phyloP scores from a whole-genome alignment of 2,329 filamentous ascomycete genomes.

The Didymella sp. region DNA sequence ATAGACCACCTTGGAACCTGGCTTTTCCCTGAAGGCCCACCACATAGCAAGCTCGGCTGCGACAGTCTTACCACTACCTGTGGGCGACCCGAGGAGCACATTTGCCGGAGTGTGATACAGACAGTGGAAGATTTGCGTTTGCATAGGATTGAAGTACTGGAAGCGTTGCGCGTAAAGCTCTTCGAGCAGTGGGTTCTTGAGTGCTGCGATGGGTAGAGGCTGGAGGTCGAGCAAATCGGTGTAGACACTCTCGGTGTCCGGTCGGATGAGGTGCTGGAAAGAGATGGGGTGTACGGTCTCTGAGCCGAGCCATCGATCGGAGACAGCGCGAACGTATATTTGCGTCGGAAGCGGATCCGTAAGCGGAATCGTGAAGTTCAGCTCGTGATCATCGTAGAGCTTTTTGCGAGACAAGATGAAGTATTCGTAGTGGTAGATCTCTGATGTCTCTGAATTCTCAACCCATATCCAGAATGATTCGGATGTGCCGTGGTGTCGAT shows the following conservation, averaged over 20 bases:
- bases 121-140: conserved; percentile 97
- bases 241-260: conserved; percentile 96
- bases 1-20: conserved; percentile 96
- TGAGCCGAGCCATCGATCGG: conserved; percentile 94
- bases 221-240: conserved; percentile 93
- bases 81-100: conserved; percentile 92
- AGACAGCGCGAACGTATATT: conserved; percentile 93
- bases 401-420: conserved; percentile 92
- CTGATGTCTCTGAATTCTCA: conserved; percentile 94
- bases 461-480: conserved; percentile 99
- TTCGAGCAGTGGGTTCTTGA: conserved; percentile 87
- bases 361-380: conserved; percentile 96
- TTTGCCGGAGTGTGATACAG: conserved; percentile 92
- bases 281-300: conserved; percentile 95
- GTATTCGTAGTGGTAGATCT: conserved; percentile 97
- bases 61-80: conserved; percentile 96
- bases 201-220: conserved; percentile 81
- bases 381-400: conserved; percentile 92
- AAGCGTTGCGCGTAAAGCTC: conserved; percentile 89
- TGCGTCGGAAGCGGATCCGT: conserved; percentile 92
- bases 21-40: conserved; percentile 96
- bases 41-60: conserved; percentile 98
- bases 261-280: conserved; percentile 96
- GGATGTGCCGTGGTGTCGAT: conserved; percentile 88
- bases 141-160: conserved; percentile 98